Percentiles rank a stretch among this genome's conserved stretches.
These are phyloP conservation scores for Gamarada debralockiae DNA, from an alignment of 495 filamentous ascomycete genomes.

Conservation along the genomic window DNA sequence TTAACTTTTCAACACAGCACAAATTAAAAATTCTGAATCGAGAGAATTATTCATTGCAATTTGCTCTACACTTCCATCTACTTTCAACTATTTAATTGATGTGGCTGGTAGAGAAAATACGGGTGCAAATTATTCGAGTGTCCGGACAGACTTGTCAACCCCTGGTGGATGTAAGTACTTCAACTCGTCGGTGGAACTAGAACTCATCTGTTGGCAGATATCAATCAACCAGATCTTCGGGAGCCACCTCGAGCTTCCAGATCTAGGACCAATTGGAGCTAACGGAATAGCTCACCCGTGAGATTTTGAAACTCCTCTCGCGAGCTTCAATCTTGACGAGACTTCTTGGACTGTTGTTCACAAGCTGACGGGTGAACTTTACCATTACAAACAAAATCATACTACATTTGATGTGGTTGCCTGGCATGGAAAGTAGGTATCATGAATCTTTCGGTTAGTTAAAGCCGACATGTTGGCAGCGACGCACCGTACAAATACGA, in stretches of 20 bases:
- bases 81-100: too few species aligned
- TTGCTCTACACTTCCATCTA: too few species aligned
- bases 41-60: too few species aligned
- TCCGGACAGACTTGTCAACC: too few species aligned
- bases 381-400: conserved; percentile 60
- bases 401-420: conserved; percentile 82
- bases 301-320: conserved; percentile 68
- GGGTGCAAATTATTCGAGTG: too few species aligned
- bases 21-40: too few species aligned
- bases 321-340: conserved; percentile 49
- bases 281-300: conserved; percentile 66
- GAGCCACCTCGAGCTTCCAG: conserved; percentile 63
- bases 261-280: conserved; percentile 68
- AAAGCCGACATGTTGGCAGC: conserved; percentile 34
- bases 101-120: too few species aligned
- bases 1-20: too few species aligned
- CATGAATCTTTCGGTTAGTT: conserved; percentile 47
- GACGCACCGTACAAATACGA: conserved; percentile 82
- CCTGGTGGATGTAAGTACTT: too few species aligned
- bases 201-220: too few species aligned
- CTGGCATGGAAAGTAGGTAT: conserved; percentile 77
- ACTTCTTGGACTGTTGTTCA: conserved; percentile 47
- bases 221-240: conserved; percentile 63
- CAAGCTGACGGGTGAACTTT: conserved; percentile 63
- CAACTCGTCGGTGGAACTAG: too few species aligned